These are phyloP conservation scores for Termitomyces sp. DNA, from an alignment of 768 basidiomycete genomes.

Conservation along the genomic window DNA sequence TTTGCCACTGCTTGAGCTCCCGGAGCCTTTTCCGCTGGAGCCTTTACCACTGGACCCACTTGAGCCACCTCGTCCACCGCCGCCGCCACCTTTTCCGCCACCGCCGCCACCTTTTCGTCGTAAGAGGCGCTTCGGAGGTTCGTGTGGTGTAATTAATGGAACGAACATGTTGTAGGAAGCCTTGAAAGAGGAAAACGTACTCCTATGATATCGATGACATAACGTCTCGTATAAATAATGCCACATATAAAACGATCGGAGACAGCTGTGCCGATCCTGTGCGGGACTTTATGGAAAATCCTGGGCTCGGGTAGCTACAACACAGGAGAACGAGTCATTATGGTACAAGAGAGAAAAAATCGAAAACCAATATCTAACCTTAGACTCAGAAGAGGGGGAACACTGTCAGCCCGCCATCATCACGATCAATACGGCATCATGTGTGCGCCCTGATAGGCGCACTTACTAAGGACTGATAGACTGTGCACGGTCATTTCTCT, in stretches of 20 bases:
- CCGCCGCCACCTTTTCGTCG: constrained; percentile 11
- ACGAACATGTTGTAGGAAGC: not conserved
- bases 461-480: no score
- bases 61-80: constrained; percentile 12
- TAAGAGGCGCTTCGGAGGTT: not conserved
- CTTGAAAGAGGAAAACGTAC: not conserved
- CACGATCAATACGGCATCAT: no score
- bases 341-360: no score
- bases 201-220: not conserved
- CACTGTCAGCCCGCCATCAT: no score
- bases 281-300: no score
- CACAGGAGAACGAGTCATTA: not conserved
- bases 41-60: constrained; percentile 14
- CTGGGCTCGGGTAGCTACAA: not conserved
- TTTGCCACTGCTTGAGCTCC: constrained; percentile 18
- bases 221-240: not conserved
- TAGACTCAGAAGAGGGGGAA: no score
- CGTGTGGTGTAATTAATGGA: constrained; percentile 5
- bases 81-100: constrained; percentile 1
- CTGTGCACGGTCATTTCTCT: no score
- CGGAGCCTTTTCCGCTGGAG: constrained; percentile 23
- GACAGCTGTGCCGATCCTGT: not conserved
- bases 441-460: no score
- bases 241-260: not conserved
- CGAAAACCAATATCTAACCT: no score